Evolutionary conservation across 75 land plant genomes (phyloP).

Genomic region (Cryptomeria japonica): DNA sequence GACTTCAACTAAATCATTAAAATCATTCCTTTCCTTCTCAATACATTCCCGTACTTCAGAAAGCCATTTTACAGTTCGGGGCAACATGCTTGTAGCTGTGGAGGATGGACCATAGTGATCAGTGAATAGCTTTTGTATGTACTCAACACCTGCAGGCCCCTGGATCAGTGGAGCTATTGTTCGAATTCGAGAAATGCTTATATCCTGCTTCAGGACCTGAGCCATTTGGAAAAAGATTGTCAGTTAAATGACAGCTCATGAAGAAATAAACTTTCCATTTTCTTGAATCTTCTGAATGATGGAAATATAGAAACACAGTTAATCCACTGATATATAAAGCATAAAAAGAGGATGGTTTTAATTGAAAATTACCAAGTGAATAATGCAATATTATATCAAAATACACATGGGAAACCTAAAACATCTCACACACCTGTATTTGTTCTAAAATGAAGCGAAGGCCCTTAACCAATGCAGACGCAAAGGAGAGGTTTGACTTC

Average conservation of each 20-base stretch:
- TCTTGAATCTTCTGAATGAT: neutral
- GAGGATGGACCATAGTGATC: conserved; percentile 60
- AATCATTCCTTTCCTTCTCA: conserved; percentile 63
- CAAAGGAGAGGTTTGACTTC: conserved; percentile 28
- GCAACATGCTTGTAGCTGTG: conserved; percentile 36
- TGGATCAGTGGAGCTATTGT: conserved; percentile 73
- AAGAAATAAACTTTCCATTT: neutral
- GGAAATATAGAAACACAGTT: neutral
- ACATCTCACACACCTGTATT: conserved; percentile 61
- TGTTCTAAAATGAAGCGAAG: conserved; percentile 84
- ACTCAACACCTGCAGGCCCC: conserved; percentile 79
- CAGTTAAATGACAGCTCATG: neutral
- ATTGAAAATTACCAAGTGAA: neutral
- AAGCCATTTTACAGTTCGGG: conserved; percentile 66
- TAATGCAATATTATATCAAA: neutral
- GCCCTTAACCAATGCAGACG: conserved; percentile 56
- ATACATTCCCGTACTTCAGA: conserved; percentile 19
- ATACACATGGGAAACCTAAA: neutral
- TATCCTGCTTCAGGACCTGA: conserved; percentile 79
- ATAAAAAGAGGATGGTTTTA: neutral
- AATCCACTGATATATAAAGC: neutral
- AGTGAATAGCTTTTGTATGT: conserved; percentile 75
- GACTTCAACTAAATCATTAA: conserved; percentile 24
- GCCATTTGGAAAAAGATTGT: neutral
- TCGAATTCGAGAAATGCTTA: conserved; percentile 68